These are phyloP conservation scores for Ricinus communis DNA, from an alignment of 345 rosid species.

Conservation along the genomic window DNA sequence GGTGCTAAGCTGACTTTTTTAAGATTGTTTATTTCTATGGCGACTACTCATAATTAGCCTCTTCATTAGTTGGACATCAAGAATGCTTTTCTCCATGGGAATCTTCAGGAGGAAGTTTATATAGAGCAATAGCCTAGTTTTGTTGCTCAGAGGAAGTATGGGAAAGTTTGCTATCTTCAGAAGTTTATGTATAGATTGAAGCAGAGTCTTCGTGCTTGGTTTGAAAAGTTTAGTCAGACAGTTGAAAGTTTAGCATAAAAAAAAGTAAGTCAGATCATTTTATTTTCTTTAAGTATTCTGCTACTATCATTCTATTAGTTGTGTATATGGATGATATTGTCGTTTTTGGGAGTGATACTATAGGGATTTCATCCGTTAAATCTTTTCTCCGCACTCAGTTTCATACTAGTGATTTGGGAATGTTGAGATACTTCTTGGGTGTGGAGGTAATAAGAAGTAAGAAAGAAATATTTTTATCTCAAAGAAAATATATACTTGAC, in stretches of 20 bases:
- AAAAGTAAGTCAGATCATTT: background rate
- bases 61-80: background rate
- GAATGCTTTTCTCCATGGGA: background rate
- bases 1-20: background rate
- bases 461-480: background rate
- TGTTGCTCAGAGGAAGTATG: too few species aligned
- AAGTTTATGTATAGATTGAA: background rate
- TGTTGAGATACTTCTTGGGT: background rate
- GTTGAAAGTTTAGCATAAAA: background rate
- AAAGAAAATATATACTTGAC: background rate
- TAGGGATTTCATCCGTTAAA: background rate
- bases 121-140: too few species aligned
- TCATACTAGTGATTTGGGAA: background rate
- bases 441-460: background rate
- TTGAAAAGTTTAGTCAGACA: background rate
- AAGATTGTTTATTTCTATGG: background rate
- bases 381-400: background rate
- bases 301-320: too few species aligned
- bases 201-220: background rate
- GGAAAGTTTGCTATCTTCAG: too few species aligned
- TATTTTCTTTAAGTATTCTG: too few species aligned
- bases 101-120: too few species aligned
- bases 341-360: background rate
- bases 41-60: background rate
- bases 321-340: background rate